These are phyloP conservation scores for Venturia effusa DNA, from an alignment of 2,329 filamentous ascomycete genomes.

Conservation along the genomic window DNA sequence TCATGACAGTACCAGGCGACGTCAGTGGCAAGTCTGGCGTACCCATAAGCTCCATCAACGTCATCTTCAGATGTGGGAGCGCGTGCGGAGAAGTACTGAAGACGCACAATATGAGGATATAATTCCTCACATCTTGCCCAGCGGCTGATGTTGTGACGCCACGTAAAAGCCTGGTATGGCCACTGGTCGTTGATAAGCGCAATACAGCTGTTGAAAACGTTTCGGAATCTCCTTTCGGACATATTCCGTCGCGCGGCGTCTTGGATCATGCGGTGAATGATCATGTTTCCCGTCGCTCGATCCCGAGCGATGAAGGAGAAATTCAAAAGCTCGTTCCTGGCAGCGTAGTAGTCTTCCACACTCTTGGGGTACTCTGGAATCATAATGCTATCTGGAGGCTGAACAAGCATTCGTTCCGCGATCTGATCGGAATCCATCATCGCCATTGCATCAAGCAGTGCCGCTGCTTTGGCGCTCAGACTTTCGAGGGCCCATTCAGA, in stretches of 20 bases:
- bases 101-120: conserved; percentile 13
- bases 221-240: background rate
- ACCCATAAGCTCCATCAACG: conserved; percentile 9
- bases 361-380: conserved; percentile 9
- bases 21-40: conserved; percentile 12
- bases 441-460: conserved; percentile 13
- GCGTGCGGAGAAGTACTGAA: conserved; percentile 6
- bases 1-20: conserved; percentile 16
- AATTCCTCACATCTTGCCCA: conserved; percentile 14
- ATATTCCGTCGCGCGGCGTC: conserved; percentile 12
- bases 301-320: conserved; percentile 8
- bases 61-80: conserved; percentile 5
- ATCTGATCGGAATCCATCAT: conserved; percentile 15
- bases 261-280: conserved; percentile 13
- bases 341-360: conserved; percentile 4
- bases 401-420: conserved; percentile 10
- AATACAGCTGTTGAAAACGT: conserved; percentile 12
- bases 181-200: conserved; percentile 13
- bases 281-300: background rate
- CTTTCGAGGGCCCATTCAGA: conserved; percentile 12
- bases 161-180: conserved; percentile 14
- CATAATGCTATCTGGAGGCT: background rate
- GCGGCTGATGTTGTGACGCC: conserved; percentile 13
- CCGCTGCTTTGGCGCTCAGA: conserved; percentile 8
- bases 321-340: conserved; percentile 12